These are phyloP conservation scores for Senecio squalidus DNA, from an alignment of 140 eudicot genomes.

Conservation along the genomic window DNA sequence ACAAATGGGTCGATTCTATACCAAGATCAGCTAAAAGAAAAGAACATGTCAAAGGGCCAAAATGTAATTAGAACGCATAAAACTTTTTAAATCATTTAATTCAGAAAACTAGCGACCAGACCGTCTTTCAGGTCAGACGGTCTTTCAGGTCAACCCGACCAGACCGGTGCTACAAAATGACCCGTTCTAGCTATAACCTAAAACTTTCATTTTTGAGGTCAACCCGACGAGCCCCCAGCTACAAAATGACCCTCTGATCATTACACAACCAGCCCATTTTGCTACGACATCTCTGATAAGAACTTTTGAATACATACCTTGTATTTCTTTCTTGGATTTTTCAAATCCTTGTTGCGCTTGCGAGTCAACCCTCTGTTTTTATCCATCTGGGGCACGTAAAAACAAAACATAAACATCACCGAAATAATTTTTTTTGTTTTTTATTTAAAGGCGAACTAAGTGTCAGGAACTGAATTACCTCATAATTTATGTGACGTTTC, in stretches of 20 bases:
- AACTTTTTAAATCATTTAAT: no score
- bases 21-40: no score
- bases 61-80: no score
- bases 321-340: slow-evolving; percentile 87
- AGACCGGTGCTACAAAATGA: no score
- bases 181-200: no score
- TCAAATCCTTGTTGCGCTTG: slow-evolving; percentile 52
- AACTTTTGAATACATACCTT: slow-evolving; percentile 39
- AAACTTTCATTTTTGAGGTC: no score
- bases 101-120: no score
- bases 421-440: background rate
- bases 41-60: background rate
- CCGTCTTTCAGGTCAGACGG: no score
- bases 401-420: background rate
- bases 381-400: slow-evolving; percentile 55
- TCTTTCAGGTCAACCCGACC: no score
- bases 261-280: background rate
- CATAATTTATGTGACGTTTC: slow-evolving; percentile 60
- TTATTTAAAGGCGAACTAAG: background rate
- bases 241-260: no score
- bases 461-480: no score
- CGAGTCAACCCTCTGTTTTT: slow-evolving; percentile 93
- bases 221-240: no score
- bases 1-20: background rate
- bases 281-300: background rate